Evolutionary conservation across 257 asterid species (phyloP), one percentile per base, ranked within the genome.

Genomic region (Perilla frutescens): DNA sequence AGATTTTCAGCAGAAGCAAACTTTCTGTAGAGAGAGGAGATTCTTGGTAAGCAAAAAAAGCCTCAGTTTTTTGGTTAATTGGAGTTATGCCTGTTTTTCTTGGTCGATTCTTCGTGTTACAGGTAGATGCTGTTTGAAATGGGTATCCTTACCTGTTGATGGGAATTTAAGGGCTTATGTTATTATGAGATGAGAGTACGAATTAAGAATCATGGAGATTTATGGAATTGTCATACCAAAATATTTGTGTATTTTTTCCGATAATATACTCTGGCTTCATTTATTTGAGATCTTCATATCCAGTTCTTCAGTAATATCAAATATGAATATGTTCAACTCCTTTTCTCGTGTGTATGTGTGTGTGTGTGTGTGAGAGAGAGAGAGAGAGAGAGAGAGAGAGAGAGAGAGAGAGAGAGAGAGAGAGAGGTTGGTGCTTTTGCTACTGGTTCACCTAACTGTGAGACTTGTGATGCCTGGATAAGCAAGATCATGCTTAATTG

Each of bases 11-110:
- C 1, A 12, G 45, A 41, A 7, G 34, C 34, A 29, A 14, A 44
- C 37, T 43, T 32, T 32, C 49, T 44, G 31, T 32, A 45, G 59
- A 45, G 60, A 31, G 3, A 26, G 36, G 9, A 57, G 44, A 20
- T 70, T 8, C 45, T 31, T 43, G 75, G 75, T 66, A 12, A 49
- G 44, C 57, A 6, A 47, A 31, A 12, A 45, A 29, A 1, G 53
- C 43, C 36, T 48, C 15, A 5, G 2, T 64, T 20, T 20, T 44
- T 26, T 9, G 53, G 15, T 65, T 66, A 4, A 57, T 8, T 13
- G 32, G 4, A 34, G 15, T 31, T 66, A 4, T 7, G 40, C 31
- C 7, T 48, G 57, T 20, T 66, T 48, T 45, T 56, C 14, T 48
- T 66, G 29, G 32, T 31, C 43, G 57, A 66, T 47, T 66, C 53